phyloP scores from a whole-genome alignment of 2,329 filamentous ascomycete species.

The Furcasterigmium sp. region DNA sequence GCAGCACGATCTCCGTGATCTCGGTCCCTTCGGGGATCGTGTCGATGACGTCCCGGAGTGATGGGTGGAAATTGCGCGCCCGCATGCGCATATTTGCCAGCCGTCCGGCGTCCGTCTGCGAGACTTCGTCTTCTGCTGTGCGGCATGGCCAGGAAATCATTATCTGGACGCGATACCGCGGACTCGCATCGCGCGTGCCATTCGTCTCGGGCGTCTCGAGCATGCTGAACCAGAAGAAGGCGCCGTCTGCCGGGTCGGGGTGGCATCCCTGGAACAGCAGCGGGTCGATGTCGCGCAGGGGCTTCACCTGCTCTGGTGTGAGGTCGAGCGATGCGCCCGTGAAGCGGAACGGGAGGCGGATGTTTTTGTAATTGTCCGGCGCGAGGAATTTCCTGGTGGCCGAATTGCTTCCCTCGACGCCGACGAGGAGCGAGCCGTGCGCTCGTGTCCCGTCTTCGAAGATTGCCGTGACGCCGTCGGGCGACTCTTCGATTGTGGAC shows the following conservation, averaged over 20 bases:
- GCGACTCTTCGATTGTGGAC: slow-evolving; percentile 14
- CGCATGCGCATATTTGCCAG: slow-evolving; percentile 33
- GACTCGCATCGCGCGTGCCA: slow-evolving; percentile 22
- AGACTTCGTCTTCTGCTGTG: slow-evolving; percentile 24
- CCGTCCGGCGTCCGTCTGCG: slow-evolving; percentile 21
- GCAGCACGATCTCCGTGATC: slow-evolving; percentile 27
- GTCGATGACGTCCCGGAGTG: slow-evolving; percentile 35
- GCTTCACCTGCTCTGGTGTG: slow-evolving; percentile 28
- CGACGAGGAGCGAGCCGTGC: slow-evolving; percentile 28
- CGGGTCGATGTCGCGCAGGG: slow-evolving; percentile 43
- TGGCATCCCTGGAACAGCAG: slow-evolving; percentile 50
- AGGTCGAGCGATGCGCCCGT: slow-evolving; percentile 31
- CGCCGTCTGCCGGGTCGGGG: slow-evolving; percentile 33
- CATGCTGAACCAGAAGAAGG: slow-evolving; percentile 44
- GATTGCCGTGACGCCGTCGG: slow-evolving; percentile 17
- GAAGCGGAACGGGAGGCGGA: slow-evolving; percentile 28
- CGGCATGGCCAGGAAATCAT: slow-evolving; percentile 39
- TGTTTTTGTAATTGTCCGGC: slow-evolving; percentile 23
- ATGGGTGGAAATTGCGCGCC: slow-evolving; percentile 24
- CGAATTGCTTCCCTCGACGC: slow-evolving; percentile 34
- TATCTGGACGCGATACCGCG: slow-evolving; percentile 36
- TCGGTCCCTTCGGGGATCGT: slow-evolving; percentile 34
- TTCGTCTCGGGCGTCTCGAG: slow-evolving; percentile 34
- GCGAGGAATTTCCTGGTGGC: slow-evolving; percentile 26
- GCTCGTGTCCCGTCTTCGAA: slow-evolving; percentile 26